phyloP scores from a whole-genome alignment of 352 stramenopile species.

The Phytopythium vexans region DNA sequence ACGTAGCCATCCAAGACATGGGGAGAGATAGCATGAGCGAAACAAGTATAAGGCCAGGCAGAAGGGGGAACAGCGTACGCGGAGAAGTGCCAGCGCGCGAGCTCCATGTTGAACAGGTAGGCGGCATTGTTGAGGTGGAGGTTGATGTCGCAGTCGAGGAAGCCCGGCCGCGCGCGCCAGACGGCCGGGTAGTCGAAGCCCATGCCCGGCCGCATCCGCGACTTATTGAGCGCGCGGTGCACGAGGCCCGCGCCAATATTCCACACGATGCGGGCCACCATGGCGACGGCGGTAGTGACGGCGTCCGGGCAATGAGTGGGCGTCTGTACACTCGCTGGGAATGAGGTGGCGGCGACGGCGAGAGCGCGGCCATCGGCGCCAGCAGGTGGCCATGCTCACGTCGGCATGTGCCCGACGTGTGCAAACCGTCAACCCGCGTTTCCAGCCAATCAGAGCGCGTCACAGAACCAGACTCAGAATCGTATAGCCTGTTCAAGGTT shows the following conservation, averaged over 20 bases:
- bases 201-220: conserved; percentile 47
- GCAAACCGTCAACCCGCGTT: too few species aligned
- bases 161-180: conserved; percentile 59
- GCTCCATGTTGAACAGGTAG: conserved; percentile 81
- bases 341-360: neutral
- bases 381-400: too few species aligned
- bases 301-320: neutral
- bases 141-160: conserved; percentile 83
- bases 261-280: conserved; percentile 76
- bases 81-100: conserved; percentile 77
- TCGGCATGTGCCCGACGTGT: too few species aligned
- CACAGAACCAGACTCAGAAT: too few species aligned
- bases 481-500: too few species aligned
- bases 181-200: conserved; percentile 66
- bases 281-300: conserved; percentile 7
- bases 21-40: neutral
- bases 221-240: conserved; percentile 57
- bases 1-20: neutral
- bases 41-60: neutral
- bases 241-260: conserved; percentile 64
- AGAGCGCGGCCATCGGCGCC: too few species aligned
- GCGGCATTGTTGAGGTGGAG: conserved; percentile 81
- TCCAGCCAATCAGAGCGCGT: too few species aligned
- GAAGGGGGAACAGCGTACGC: conserved; percentile 24
- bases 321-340: neutral